phyloP scores from a whole-genome alignment of 495 filamentous ascomycete genomes.

The Annulohypoxylon bovei region DNA sequence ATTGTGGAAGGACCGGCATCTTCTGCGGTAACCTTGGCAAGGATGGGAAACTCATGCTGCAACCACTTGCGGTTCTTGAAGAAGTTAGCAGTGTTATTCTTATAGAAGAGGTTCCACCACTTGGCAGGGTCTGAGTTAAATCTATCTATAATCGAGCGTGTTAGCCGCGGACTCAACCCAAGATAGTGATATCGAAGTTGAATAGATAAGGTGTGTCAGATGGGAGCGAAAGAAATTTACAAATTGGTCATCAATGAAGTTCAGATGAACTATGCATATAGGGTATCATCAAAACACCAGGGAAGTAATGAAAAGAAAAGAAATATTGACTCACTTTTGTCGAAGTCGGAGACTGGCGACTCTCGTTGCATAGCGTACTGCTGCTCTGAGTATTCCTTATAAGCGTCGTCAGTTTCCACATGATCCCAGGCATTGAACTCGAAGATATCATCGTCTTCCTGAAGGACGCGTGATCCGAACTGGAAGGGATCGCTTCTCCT shows the following conservation, averaged over 20 bases:
- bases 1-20: conserved; percentile 70
- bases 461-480: conserved; percentile 89
- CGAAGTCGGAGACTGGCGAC: conserved; percentile 85
- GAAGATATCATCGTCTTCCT: conserved; percentile 84
- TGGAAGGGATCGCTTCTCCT: conserved; percentile 93
- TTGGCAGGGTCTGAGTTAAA: conserved; percentile 91
- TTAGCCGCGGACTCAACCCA: conserved; percentile 44
- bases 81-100: conserved; percentile 93
- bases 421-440: conserved; percentile 99
- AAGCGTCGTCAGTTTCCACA: conserved; percentile 85
- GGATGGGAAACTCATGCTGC: conserved; percentile 89
- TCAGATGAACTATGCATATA: conserved; percentile 73
- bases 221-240: conserved; percentile 71
- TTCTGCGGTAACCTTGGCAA: conserved; percentile 72
- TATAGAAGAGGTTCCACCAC: conserved; percentile 98
- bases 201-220: conserved; percentile 56
- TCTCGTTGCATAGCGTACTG: conserved; percentile 86
- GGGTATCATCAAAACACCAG: conserved; percentile 63
- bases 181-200: neutral
- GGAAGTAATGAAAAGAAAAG: conserved; percentile 16
- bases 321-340: conserved; percentile 67
- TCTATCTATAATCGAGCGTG: conserved; percentile 57
- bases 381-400: conserved; percentile 79
- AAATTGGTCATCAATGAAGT: conserved; percentile 61
- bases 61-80: conserved; percentile 99